Percentiles rank a stretch among this genome's conserved stretches.
Conservation (phyloP, 257 asterid species). For the Plantago ovata region DNA sequence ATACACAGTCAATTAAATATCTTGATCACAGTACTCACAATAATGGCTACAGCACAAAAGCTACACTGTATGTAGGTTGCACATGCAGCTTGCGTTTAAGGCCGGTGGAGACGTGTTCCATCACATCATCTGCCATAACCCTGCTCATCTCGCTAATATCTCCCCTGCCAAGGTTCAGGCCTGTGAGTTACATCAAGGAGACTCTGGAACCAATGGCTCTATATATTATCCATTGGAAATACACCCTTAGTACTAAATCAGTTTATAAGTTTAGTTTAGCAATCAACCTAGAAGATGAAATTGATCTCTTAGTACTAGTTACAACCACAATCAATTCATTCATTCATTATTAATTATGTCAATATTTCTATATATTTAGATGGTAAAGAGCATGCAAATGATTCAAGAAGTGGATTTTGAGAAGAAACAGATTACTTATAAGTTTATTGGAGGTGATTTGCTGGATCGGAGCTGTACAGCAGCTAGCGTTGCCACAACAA, state of each 20-base stretch:
- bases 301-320: too few species aligned
- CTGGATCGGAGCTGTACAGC: not conserved
- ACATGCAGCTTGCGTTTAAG: not conserved
- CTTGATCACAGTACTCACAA: too few species aligned
- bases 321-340: too few species aligned
- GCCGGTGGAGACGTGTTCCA: constrained; percentile 7
- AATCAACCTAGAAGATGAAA: too few species aligned
- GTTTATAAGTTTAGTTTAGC: too few species aligned
- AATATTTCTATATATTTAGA: not conserved
- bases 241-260: not conserved
- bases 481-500: not conserved
- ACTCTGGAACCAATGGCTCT: not conserved
- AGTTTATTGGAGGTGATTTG: not conserved
- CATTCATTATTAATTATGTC: not conserved
- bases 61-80: too few species aligned
- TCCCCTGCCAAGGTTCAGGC: not conserved
- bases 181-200: not conserved
- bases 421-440: not conserved
- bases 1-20: too few species aligned
- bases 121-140: not conserved
- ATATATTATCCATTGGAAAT: not conserved
- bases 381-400: not conserved
- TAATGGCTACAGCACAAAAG: too few species aligned
- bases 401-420: not conserved
- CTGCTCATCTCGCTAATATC: not conserved